A percentile compares a stretch with the other conserved stretches of the same genome.
Conservation (phyloP, 345 rosid species). For the Isatis tinctoria region DNA sequence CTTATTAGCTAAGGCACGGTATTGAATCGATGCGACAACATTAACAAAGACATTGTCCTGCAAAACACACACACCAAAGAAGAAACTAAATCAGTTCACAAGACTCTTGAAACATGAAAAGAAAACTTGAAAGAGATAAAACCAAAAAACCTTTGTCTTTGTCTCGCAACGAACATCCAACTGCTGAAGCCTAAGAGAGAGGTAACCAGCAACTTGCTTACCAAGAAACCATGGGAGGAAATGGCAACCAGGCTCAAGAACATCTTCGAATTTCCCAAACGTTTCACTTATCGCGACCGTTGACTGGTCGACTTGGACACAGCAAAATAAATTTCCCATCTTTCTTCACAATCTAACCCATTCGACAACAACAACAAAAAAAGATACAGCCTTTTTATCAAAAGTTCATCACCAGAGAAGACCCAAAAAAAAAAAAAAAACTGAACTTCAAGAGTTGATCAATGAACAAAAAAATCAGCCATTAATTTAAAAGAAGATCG, state of each 20-base stretch:
- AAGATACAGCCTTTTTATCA: background rate
- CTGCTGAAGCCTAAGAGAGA: slow-evolving; percentile 55
- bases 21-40: slow-evolving; percentile 54
- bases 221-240: slow-evolving; percentile 62
- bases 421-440: background rate
- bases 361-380: background rate
- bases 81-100: background rate
- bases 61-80: background rate
- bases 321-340: slow-evolving; percentile 55
- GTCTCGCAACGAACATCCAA: slow-evolving; percentile 67
- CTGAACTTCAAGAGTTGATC: too few relatives aligned
- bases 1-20: slow-evolving; percentile 43
- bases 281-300: slow-evolving; percentile 52
- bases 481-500: background rate
- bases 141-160: slow-evolving; percentile 49
- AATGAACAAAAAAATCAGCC: too few relatives aligned
- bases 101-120: background rate
- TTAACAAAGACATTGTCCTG: slow-evolving; percentile 61
- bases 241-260: slow-evolving; percentile 68
- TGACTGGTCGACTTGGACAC: slow-evolving; percentile 56
- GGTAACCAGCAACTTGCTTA: slow-evolving; percentile 48
- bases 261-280: slow-evolving; percentile 56
- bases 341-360: slow-evolving; percentile 17
- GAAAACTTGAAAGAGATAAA: background rate
- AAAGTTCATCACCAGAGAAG: background rate